Evolutionary conservation across 192 early-diverging fungal genomes (phyloP).

Genomic region (Umbelopsis ramanniana): DNA sequence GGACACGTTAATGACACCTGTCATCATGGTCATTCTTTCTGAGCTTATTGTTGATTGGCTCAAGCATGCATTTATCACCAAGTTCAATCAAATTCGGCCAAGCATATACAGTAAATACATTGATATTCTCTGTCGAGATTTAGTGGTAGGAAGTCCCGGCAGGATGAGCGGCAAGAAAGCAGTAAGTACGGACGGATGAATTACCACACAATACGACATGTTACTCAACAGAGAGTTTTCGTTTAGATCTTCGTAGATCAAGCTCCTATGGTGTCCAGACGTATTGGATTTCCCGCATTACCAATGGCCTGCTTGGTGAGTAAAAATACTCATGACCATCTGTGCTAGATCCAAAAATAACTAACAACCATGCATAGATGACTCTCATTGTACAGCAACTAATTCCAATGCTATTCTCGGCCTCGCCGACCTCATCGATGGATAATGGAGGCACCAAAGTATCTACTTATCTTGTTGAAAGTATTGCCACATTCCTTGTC

Average conservation of each 20-base stretch:
- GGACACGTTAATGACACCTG: constrained; percentile 77
- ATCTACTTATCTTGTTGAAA: neutral
- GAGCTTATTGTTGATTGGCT: constrained; percentile 96
- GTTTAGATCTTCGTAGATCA: constrained; percentile 65
- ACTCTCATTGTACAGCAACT: constrained; percentile 40
- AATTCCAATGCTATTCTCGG: constrained; percentile 38
- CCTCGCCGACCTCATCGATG: neutral
- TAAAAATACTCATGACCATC: neutral
- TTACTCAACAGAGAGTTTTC: too few relatives aligned
- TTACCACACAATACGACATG: too few relatives aligned
- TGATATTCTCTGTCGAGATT: constrained; percentile 87
- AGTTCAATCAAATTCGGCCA: constrained; percentile 93
- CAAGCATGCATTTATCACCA: constrained; percentile 98
- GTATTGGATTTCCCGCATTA: constrained; percentile 82
- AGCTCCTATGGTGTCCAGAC: constrained; percentile 74
- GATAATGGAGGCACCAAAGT: neutral
- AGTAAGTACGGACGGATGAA: constrained; percentile 29
- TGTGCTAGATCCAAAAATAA: neutral
- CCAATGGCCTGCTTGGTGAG: constrained; percentile 78
- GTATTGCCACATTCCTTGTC: neutral
- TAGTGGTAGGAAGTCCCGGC: constrained; percentile 65
- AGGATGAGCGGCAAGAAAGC: constrained; percentile 45
- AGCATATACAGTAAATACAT: constrained; percentile 86
- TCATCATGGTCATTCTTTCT: constrained; percentile 83
- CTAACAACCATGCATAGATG: neutral